These are phyloP conservation scores for Leishmania gerbilli DNA, from an alignment of 208 protist species.

Conservation along the genomic window DNA sequence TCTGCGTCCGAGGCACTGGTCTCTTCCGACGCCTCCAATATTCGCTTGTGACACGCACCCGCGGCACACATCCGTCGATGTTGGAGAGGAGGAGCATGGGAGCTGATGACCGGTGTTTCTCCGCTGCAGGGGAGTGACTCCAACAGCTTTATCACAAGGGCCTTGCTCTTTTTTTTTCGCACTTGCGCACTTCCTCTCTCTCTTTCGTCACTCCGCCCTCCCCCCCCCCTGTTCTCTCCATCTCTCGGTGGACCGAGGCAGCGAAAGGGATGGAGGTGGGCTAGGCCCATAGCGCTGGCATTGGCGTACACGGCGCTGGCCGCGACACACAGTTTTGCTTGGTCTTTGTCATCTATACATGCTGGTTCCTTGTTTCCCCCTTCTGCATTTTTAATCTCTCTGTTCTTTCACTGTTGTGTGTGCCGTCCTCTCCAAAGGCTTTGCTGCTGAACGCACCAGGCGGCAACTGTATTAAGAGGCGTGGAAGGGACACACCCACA, in stretches of 20 bases:
- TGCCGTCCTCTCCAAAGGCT: not conserved
- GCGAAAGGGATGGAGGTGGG: too few relatives aligned
- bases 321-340: not conserved
- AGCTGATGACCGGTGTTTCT: not conserved
- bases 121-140: not conserved
- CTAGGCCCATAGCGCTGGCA: not conserved
- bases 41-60: constrained; percentile 1
- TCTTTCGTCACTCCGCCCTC: not conserved
- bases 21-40: not conserved
- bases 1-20: constrained; percentile 11
- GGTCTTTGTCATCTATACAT: not conserved
- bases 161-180: not conserved
- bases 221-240: not conserved
- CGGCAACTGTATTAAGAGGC: not conserved
- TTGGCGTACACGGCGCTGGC: not conserved
- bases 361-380: not conserved
- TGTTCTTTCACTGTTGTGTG: not conserved
- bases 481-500: not conserved
- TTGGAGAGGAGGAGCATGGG: not conserved
- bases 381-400: not conserved
- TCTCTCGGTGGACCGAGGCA: not conserved
- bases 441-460: not conserved
- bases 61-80: not conserved
- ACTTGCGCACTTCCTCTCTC: not conserved
- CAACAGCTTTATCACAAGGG: not conserved